Base-by-base conservation (phyloP, 2,329 filamentous ascomycete genomes). In the Ceratocystis diversiconidia region DNA sequence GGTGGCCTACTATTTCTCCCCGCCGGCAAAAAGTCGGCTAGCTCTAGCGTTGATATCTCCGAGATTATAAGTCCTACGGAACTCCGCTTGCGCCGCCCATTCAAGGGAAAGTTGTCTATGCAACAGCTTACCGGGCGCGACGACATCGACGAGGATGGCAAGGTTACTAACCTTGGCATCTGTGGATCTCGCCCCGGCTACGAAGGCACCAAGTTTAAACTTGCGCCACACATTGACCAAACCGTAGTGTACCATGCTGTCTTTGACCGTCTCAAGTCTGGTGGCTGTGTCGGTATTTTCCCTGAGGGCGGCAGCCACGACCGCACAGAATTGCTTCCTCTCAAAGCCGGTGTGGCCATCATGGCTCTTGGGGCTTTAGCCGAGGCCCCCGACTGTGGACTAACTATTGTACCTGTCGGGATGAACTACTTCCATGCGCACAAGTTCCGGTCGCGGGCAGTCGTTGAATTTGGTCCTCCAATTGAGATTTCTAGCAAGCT, bases 341-440 rank as follows among this genome's bases (percentile, higher is more conserved):
- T 97, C 69, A 97, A 97, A 81, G 92, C 94, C 71, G 92, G 92
- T 74, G 90, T 99, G 68, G 94, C 94, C 67, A 94, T 99, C 72
- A 99, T 99, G 92, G 94, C 92, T 12, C 82, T 99, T 44, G 92
- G 92, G 48, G 88, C 94, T 0, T 79, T 97, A 63, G 90, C 89
- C 4, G 86, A 90, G 66, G 85, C 92, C 68, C 92, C 92, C 2
- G 82, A 92, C 69, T 96, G 90, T 72, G 90, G 89, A 36, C 79
- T 99, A 68, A 95, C 92, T 75, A 96, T 99, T 71, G 90, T 99
- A 28, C 94, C 94, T 2, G 92, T 94, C 63, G 92, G 92, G 71
- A 96, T 99, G 92, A 99, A 99, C 76, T 99, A 99, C 76, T 99
- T 99, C 77, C 92, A 97, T 75, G 89, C 92, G 0, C 92, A 99